Percentiles rank a stretch among this genome's conserved stretches.
phyloP scores from a whole-genome alignment of 2,329 filamentous ascomycete species.

The Orbilia brochopaga region DNA sequence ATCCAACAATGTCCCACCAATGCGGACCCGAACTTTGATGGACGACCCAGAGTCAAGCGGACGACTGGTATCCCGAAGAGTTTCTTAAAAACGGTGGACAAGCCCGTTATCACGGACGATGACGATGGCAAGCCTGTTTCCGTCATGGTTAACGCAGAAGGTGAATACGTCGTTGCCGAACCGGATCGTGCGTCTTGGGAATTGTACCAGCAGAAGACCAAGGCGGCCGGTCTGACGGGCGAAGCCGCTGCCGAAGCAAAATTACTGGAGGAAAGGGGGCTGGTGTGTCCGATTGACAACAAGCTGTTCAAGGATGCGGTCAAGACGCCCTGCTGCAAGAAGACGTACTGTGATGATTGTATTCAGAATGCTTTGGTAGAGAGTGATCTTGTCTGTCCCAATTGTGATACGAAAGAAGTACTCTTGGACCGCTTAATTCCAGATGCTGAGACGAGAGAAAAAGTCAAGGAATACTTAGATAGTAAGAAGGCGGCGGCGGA shows the following conservation, averaged over 20 bases:
- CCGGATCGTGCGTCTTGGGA: conserved; percentile 97
- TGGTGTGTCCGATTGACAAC: conserved; percentile 96
- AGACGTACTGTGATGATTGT: conserved; percentile 99
- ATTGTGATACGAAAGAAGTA: conserved; percentile 87
- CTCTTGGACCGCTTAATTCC: conserved; percentile 87
- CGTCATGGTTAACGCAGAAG: conserved; percentile 97
- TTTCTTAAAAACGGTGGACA: conserved; percentile 93
- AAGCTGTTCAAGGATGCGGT: conserved; percentile 98
- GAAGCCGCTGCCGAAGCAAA: conserved; percentile 72
- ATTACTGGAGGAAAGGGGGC: conserved; percentile 65
- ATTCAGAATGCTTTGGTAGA: conserved; percentile 98
- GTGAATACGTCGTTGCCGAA: conserved; percentile 95
- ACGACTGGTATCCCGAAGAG: conserved; percentile 96
- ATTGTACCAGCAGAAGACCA: conserved; percentile 84
- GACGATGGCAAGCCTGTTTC: conserved; percentile 81
- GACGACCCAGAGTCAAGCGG: conserved; percentile 88
- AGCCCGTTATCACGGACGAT: conserved; percentile 77
- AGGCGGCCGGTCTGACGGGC: conserved; percentile 78
- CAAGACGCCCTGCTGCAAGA: conserved; percentile 97
- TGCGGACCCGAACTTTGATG: conserved; percentile 94
- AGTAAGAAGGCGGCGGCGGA: conserved; percentile 62
- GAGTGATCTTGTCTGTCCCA: conserved; percentile 94
- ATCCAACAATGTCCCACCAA: conserved; percentile 99
- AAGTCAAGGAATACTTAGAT: conserved; percentile 76
- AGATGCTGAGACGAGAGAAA: conserved; percentile 78